Base-by-base conservation (phyloP, 2,329 filamentous ascomycete species). In the Pseudopithomyces maydicus region DNA sequence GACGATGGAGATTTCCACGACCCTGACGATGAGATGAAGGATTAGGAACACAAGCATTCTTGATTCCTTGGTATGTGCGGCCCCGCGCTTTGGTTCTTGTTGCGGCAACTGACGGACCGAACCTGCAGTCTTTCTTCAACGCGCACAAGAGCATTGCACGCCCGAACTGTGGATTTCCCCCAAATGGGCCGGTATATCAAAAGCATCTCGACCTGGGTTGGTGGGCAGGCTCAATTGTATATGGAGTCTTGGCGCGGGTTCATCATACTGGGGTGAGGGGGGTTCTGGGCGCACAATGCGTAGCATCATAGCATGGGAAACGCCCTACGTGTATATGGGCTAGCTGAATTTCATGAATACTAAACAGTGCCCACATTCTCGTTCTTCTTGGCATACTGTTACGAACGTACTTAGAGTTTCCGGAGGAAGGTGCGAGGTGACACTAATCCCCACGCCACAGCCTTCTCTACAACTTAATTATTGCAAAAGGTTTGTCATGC, bases 11-110 rank as follows among this genome's bases (percentile, higher is more conserved):
- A 81, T 65, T 89, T 89, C 74, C 81, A 88, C 72, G 86, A 85
- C 49, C 75, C 84, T 38, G 84, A 85, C 59, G 89, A 90, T 62
- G 86, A 88, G 78, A 92, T 92, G 89, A 84, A 88, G 70, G 85
- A 89, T 48, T 79, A 75, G 59, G 47, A 44, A 36, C 51, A 12
- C n/a, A 10, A 15, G 55, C 51, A 50, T 55, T 61, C 55, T 57
- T 52, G 46, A 50, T 61, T 57, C 61, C 60, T 57, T 55, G 59
- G 68, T 73, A 69, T 14, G 67, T 59, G 38, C 51, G 44, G 12
- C 44, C 17, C 36, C 38, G 50, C 36, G 23, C 17, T 3, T 36
- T 32, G 35, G 29, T 22, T 52, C 55, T 45, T 49, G 47, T 47
- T 45, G 2, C 17, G 6, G 14, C 35, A 1, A 51, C 49, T 64